Percentiles rank a stretch among this genome's conserved stretches.
Evolutionary conservation across 371 early-diverging fungal genomes (phyloP).

Genomic region (Mucor racemosus): DNA sequence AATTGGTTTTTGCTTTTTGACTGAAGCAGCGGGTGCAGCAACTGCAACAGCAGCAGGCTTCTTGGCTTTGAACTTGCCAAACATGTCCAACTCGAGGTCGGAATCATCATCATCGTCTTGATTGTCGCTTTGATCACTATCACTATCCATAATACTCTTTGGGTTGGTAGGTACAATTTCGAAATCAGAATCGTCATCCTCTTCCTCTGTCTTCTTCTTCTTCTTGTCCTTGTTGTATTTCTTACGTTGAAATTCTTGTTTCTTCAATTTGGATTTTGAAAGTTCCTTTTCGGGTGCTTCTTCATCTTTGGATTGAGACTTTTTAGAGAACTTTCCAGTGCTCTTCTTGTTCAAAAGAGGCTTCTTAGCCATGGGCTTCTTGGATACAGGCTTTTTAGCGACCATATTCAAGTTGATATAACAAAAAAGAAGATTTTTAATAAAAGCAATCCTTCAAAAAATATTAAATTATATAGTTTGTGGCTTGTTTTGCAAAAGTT

Average conservation of each 20-base stretch:
- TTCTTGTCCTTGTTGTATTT: constrained; percentile 43
- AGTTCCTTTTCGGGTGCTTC: constrained; percentile 20
- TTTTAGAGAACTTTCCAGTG: background rate
- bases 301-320: background rate
- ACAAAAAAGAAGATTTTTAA: background rate
- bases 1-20: constrained; percentile 25
- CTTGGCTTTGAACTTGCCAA: constrained; percentile 33
- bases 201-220: constrained; percentile 17
- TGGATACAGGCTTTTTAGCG: constrained; percentile 19
- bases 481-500: background rate
- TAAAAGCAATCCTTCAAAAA: background rate
- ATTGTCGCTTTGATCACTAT: constrained; percentile 9
- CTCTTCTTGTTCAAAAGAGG: background rate
- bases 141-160: constrained; percentile 3
- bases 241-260: constrained; percentile 41
- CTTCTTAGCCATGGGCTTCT: constrained; percentile 16
- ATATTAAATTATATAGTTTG: background rate
- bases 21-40: constrained; percentile 19
- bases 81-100: constrained; percentile 50
- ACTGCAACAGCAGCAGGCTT: constrained; percentile 24
- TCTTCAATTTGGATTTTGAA: constrained; percentile 39
- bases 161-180: constrained; percentile 30
- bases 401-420: constrained; percentile 4
- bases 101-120: constrained; percentile 28
- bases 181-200: constrained; percentile 41